Base-by-base conservation (phyloP, 169 alveolate species). In the Haemoproteus tartakovskyi region DNA sequence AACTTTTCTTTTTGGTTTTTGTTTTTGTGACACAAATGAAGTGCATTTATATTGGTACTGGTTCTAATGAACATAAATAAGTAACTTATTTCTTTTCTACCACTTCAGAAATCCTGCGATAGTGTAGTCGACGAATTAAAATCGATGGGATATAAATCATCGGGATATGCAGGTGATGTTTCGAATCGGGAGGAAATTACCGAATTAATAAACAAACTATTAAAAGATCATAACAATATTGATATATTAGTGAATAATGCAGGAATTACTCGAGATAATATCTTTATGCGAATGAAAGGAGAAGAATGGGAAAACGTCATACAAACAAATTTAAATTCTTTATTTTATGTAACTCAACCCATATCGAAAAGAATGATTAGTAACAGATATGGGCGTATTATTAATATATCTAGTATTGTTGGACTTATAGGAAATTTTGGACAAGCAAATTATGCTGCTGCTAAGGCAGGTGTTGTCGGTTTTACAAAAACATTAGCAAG, bases 201-300 rank as follows among this genome's bases (percentile, higher is more conserved):
- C 12, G 79, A 60, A n/a, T 48, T 86, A 27, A 59, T 86, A 8
- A 61, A 52, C 40, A 61, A 48, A n/a, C 24, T 86, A 24, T 37
- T 86, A 29, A 33, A 30, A 46, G 79, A 86, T 26, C 12, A 74
- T 41, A 94, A 95, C 12, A 85, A 57, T 24, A 88, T 94, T 29
- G 98, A 94, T 80, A 89, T 94, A 61, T 79, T 94, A 29, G 92
- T 94, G 48, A 94, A 94, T 85, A 94, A 94, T 70, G 98, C 98
- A 11, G 98, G 98, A 9, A 92, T 94, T 37, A 80, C 95, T 5
- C 87, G 95, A 80, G 98, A 94, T 74, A 87, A 87, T 38, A 47
- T 92, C 19, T 86, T 92, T 62, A 46, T 85, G 43, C 89, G 94
- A 29, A 94, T 94, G 96, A 87, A 52, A n/a, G 94, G 87, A 5